Percentiles rank a stretch among this genome's conserved stretches.
Conservation (phyloP, 345 rosid species). For the Aegle marmelos region DNA sequence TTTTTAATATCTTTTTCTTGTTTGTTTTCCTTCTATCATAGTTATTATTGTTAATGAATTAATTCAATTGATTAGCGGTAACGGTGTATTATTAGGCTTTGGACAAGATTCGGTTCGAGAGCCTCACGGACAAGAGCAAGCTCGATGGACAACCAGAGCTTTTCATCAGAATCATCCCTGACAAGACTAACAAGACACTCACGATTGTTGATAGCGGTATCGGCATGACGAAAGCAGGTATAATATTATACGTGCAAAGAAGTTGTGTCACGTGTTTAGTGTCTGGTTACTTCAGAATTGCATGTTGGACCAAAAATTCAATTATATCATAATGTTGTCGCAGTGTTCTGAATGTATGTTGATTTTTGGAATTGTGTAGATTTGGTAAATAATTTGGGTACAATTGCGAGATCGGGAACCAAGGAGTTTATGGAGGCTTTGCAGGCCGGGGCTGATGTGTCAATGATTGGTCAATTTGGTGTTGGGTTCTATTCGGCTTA, state of each 20-base stretch:
- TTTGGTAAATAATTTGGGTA: conserved; percentile 84
- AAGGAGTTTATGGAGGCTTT: conserved; percentile 93
- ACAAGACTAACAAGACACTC: conserved; percentile 66
- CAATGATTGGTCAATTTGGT: conserved; percentile 94
- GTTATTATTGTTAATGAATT: too few relatives aligned
- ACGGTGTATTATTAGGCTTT: conserved; percentile 41
- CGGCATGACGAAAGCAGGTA: conserved; percentile 93
- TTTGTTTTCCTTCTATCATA: neutral
- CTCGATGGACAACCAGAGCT: conserved; percentile 83
- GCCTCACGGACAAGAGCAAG: conserved; percentile 84
- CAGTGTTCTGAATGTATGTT: neutral
- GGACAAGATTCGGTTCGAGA: conserved; percentile 78
- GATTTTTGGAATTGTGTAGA: conserved; percentile 27
- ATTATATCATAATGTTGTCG: too few relatives aligned
- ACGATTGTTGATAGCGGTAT: conserved; percentile 76
- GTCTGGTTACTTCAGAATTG: neutral
- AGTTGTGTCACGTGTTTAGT: neutral
- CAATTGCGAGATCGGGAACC: conserved; percentile 90
- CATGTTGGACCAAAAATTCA: too few relatives aligned
- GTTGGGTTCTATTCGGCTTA: conserved; percentile 97
- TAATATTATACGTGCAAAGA: neutral
- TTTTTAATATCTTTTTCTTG: neutral
- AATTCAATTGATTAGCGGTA: neutral
- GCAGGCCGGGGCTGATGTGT: conserved; percentile 91
- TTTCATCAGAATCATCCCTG: conserved; percentile 72